Evolutionary conservation across 2,329 filamentous ascomycete genomes (phyloP).

Genomic region (Colletotrichum brevisporum): DNA sequence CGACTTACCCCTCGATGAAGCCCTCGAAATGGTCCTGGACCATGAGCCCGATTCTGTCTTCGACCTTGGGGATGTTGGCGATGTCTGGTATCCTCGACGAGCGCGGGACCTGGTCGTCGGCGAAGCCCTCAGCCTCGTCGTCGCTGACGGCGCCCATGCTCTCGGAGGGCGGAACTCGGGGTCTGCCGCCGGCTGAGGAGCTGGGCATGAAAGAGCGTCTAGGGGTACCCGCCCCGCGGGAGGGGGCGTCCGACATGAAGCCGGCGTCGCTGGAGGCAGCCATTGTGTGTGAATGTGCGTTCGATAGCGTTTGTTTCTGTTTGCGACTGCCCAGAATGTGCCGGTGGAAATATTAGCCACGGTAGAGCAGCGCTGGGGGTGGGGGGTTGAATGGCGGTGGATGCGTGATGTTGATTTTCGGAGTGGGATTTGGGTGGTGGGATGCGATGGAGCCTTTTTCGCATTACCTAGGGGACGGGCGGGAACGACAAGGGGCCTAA

Average conservation of each 20-base stretch:
- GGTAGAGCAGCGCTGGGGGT: slow-evolving; percentile 13
- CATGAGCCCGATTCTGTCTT: slow-evolving; percentile 81
- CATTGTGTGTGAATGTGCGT: slow-evolving; percentile 50
- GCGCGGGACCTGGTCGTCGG: slow-evolving; percentile 73
- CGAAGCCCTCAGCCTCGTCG: slow-evolving; percentile 73
- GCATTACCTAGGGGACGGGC: slow-evolving; percentile 29
- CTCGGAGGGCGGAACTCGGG: slow-evolving; percentile 74
- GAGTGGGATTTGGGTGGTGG: slow-evolving; percentile 38
- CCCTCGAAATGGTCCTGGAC: slow-evolving; percentile 83
- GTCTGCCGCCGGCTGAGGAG: slow-evolving; percentile 67
- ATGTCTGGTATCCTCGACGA: slow-evolving; percentile 63
- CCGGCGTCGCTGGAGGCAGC: slow-evolving; percentile 70
- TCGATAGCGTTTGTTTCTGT: neutral
- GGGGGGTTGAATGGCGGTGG: slow-evolving; percentile 11
- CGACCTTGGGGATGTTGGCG: slow-evolving; percentile 76
- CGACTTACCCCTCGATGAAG: slow-evolving; percentile 80
- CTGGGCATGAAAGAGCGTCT: slow-evolving; percentile 59
- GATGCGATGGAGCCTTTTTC: slow-evolving; percentile 38
- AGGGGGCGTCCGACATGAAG: slow-evolving; percentile 70
- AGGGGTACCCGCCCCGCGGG: slow-evolving; percentile 59
- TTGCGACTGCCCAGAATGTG: neutral
- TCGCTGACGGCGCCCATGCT: slow-evolving; percentile 73
- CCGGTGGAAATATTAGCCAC: slow-evolving; percentile 1
- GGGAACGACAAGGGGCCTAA: slow-evolving; percentile 34
- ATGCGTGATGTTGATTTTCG: slow-evolving; percentile 33